A percentile compares a stretch with the other conserved stretches of the same genome.
Conservation (phyloP, 1,284 basidiomycete species). For the Boletellus deceptivus region DNA sequence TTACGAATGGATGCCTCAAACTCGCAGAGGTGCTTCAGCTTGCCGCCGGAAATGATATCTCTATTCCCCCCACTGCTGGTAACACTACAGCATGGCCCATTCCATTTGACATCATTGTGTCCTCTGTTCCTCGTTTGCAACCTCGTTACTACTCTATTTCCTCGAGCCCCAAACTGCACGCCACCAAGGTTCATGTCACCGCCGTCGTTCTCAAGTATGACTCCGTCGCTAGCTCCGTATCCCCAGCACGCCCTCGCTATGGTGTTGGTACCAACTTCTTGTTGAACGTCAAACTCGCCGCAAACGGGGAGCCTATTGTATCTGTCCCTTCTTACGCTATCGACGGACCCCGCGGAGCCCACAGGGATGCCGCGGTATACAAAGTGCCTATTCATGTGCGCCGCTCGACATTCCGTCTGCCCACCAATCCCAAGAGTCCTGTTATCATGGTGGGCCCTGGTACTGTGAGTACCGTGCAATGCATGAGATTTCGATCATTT, state of each 20-base stretch:
- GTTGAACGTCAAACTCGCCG: slow-evolving; percentile 83
- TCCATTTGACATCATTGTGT: slow-evolving; percentile 95
- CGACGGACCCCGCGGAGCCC: slow-evolving; percentile 85
- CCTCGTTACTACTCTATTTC: slow-evolving; percentile 99
- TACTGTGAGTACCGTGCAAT: slow-evolving; percentile 62
- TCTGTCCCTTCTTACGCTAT: slow-evolving; percentile 78
- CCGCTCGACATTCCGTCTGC: slow-evolving; percentile 93
- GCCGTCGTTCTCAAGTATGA: slow-evolving; percentile 92
- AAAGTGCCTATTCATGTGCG: slow-evolving; percentile 94
- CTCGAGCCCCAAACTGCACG: slow-evolving; percentile 89
- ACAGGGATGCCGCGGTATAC: slow-evolving; percentile 68
- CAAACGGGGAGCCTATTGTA: slow-evolving; percentile 55
- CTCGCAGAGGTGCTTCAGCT: slow-evolving; percentile 90
- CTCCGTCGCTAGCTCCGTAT: slow-evolving; percentile 54
- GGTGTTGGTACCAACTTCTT: slow-evolving; percentile 92
- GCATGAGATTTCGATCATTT: neutral
- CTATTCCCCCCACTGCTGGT: slow-evolving; percentile 51
- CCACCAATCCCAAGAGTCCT: slow-evolving; percentile 96
- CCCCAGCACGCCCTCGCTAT: slow-evolving; percentile 66
- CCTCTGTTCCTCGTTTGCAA: slow-evolving; percentile 88
- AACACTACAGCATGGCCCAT: slow-evolving; percentile 89
- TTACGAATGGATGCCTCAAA: slow-evolving; percentile 82
- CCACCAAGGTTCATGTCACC: slow-evolving; percentile 90
- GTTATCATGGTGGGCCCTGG: slow-evolving; percentile 99
- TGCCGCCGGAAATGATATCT: slow-evolving; percentile 77